A percentile compares a stretch with the other conserved stretches of the same genome.
phyloP scores from a whole-genome alignment of 768 basidiomycete genomes.

The Rhodotorula kratochvilovae region DNA sequence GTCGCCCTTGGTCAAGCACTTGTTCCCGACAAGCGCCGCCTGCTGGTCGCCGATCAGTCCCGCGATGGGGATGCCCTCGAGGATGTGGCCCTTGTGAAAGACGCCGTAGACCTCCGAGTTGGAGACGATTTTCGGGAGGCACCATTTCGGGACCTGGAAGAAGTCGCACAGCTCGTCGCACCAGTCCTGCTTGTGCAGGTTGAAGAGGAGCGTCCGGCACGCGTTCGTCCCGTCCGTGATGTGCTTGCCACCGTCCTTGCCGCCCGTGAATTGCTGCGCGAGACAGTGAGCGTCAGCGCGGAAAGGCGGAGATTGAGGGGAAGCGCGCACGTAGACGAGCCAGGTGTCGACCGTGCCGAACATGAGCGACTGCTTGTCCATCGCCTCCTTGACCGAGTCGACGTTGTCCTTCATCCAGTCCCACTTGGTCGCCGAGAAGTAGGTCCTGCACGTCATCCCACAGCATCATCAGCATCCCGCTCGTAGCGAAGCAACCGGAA shows the following conservation, averaged over 20 bases:
- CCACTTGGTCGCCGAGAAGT: constrained; percentile 88
- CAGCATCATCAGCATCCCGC: not conserved
- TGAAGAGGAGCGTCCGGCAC: constrained; percentile 87
- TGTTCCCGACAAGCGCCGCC: constrained; percentile 91
- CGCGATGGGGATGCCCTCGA: constrained; percentile 70
- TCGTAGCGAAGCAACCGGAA: not conserved
- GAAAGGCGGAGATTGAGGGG: not conserved
- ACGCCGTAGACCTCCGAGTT: constrained; percentile 88
- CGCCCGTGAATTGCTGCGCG: constrained; percentile 73
- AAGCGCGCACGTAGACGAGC: constrained; percentile 70
- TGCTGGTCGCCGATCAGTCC: constrained; percentile 98
- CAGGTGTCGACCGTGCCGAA: constrained; percentile 98
- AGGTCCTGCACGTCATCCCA: constrained; percentile 53
- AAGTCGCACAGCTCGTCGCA: constrained; percentile 75
- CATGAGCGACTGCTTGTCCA: constrained; percentile 70
- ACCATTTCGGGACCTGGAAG: constrained; percentile 68
- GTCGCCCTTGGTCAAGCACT: constrained; percentile 80
- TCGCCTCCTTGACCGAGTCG: constrained; percentile 67
- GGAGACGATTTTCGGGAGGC: constrained; percentile 81
- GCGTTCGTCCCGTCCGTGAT: constrained; percentile 93
- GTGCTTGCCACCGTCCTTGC: constrained; percentile 64
- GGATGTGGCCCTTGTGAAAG: constrained; percentile 50
- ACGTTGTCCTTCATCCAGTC: constrained; percentile 94
- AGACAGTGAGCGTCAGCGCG: not conserved
- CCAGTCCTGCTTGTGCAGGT: constrained; percentile 75